phyloP scores from a whole-genome alignment of 2,329 filamentous ascomycete species.

The Pseudomassariella vexata region DNA sequence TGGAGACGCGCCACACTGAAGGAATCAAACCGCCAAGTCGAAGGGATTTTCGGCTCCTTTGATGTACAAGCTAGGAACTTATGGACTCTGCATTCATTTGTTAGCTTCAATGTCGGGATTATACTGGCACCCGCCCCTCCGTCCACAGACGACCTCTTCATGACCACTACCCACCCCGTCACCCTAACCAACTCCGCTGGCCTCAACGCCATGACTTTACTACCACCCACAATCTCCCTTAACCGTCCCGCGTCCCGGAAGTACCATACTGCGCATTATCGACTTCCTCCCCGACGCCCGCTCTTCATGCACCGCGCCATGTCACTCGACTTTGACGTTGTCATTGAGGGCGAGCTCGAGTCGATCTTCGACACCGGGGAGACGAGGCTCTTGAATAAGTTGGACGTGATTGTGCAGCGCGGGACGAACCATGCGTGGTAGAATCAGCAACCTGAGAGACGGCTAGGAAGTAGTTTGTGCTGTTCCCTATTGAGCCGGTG shows the following conservation, averaged over 20 bases:
- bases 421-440: constrained; percentile 4
- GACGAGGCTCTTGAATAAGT: constrained; percentile 6
- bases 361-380: constrained; percentile 10
- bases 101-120: neutral
- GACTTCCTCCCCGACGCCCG: constrained; percentile 6
- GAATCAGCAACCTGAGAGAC: neutral
- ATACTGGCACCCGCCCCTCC: neutral
- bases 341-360: constrained; percentile 11
- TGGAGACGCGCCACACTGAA: too few species aligned
- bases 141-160: too few species aligned
- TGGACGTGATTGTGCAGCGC: constrained; percentile 6
- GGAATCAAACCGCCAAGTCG: too few species aligned
- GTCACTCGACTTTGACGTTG: constrained; percentile 9
- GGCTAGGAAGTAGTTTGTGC: constrained; percentile 1
- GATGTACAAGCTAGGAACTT: too few species aligned
- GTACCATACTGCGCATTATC: constrained; percentile 7
- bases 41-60: too few species aligned
- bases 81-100: too few species aligned
- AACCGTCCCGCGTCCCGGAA: neutral
- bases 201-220: constrained; percentile 1
- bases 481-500: neutral
- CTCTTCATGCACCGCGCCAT: constrained; percentile 9
- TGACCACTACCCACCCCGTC: too few species aligned
- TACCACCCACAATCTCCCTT: neutral
- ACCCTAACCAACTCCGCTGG: neutral